These are phyloP conservation scores for Brassica cretica DNA, from an alignment of 345 rosid genomes.

Conservation along the genomic window DNA sequence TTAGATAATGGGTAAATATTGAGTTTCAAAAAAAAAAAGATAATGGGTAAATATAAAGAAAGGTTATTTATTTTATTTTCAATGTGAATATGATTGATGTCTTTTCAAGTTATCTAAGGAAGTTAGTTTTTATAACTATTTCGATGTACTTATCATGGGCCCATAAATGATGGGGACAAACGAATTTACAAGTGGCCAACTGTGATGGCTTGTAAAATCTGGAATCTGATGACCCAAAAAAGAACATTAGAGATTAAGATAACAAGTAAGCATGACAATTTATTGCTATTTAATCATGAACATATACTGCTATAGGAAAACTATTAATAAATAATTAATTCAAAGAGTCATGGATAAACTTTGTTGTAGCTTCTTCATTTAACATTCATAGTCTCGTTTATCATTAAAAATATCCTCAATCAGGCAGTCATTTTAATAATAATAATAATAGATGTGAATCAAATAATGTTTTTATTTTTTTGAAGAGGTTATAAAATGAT, in stretches of 20 bases:
- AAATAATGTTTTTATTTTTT: neutral
- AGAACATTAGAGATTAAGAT: constrained; percentile 12
- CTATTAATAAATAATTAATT: neutral
- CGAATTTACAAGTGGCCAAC: constrained; percentile 31
- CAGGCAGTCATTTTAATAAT: neutral
- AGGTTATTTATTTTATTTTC: constrained; percentile 8
- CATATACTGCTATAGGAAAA: neutral
- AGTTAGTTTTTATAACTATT: neutral
- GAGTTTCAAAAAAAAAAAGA: neutral
- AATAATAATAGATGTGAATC: neutral
- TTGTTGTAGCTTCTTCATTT: neutral
- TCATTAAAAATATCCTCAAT: neutral
- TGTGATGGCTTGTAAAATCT: constrained; percentile 3
- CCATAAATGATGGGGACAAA: constrained; percentile 12
- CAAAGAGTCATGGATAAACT: neutral
- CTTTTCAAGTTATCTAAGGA: constrained; percentile 31
- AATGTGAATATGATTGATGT: constrained; percentile 31
- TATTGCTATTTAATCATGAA: neutral
- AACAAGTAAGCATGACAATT: constrained; percentile 11
- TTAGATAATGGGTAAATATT: constrained; percentile 15
- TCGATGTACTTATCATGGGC: neutral
- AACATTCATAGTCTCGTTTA: neutral
- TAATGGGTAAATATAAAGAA: constrained; percentile 11
- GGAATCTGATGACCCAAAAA: constrained; percentile 21
- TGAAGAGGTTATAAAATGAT: neutral